Percentiles rank a stretch among this genome's conserved stretches.
Conservation (phyloP, 352 stramenopile species). For the Aphanomyces cochlioides region DNA sequence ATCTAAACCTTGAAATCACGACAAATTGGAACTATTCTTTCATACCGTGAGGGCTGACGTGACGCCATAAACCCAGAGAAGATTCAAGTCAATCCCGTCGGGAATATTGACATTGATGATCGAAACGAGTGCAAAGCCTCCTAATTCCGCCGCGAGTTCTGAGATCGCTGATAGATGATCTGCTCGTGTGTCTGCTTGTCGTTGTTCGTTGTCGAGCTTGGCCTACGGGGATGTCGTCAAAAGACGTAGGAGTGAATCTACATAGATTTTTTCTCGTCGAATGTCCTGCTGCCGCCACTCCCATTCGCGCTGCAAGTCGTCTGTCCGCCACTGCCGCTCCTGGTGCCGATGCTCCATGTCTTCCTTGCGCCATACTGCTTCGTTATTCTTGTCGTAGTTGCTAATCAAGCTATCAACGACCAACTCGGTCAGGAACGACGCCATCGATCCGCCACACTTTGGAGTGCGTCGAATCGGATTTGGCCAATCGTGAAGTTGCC, state of each 20-base stretch:
- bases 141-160: conserved; percentile 59
- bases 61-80: conserved; percentile 50
- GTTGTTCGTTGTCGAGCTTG: conserved; percentile 60
- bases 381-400: conserved; percentile 68
- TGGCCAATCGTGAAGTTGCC: no score
- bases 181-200: conserved; percentile 52
- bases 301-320: conserved; percentile 64
- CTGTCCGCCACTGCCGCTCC: conserved; percentile 67
- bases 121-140: conserved; percentile 61
- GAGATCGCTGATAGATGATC: conserved; percentile 67
- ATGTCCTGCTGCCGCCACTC: conserved; percentile 63
- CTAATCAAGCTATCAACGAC: conserved; percentile 67
- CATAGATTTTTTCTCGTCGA: conserved; percentile 38
- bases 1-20: conserved; percentile 38
- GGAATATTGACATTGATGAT: conserved; percentile 60
- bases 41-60: conserved; percentile 43
- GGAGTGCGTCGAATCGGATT: no score
- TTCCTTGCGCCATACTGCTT: conserved; percentile 73
- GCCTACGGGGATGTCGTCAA: conserved; percentile 48
- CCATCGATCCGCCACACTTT: neutral
- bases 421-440: neutral
- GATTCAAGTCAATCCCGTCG: conserved; percentile 28
- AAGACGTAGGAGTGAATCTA: conserved; percentile 36
- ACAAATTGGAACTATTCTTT: neutral
- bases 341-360: conserved; percentile 61